Conservation (phyloP, 148 eudicot species). For the Gaultheria prostrata region DNA sequence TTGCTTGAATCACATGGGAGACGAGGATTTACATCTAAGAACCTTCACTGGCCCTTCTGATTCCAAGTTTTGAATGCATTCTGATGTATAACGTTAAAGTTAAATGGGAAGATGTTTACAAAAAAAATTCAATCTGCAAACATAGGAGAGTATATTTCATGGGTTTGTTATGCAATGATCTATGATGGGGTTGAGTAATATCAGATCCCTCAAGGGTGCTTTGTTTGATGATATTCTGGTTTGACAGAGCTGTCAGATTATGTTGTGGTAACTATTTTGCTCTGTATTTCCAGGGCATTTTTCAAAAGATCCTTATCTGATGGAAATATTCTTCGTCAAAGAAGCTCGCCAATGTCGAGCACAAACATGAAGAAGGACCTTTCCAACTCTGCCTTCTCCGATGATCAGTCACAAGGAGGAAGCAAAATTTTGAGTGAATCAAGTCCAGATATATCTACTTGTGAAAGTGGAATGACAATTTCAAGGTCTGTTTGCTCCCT, state of each 20-base stretch:
- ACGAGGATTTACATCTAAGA: neutral
- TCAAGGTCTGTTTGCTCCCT: conserved; percentile 50
- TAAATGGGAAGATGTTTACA: neutral
- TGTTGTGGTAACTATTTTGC: conserved; percentile 10
- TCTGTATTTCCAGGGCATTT: conserved; percentile 38
- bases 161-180: neutral
- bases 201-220: neutral
- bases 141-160: neutral
- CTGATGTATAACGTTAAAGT: neutral
- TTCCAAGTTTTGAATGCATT: neutral
- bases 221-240: conserved; percentile 8
- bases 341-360: conserved; percentile 39
- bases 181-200: neutral
- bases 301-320: conserved; percentile 81
- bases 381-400: conserved; percentile 33
- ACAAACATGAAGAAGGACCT: conserved; percentile 32
- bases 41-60: neutral
- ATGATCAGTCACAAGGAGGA: conserved; percentile 42
- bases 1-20: neutral
- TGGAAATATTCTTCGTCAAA: conserved; percentile 70
- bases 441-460: conserved; percentile 55
- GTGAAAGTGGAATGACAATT: conserved; percentile 51
- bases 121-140: neutral
- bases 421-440: conserved; percentile 45
- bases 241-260: conserved; percentile 2